Base-by-base conservation (phyloP, 2,329 filamentous ascomycete genomes). In the Pseudocercospora musae region DNA sequence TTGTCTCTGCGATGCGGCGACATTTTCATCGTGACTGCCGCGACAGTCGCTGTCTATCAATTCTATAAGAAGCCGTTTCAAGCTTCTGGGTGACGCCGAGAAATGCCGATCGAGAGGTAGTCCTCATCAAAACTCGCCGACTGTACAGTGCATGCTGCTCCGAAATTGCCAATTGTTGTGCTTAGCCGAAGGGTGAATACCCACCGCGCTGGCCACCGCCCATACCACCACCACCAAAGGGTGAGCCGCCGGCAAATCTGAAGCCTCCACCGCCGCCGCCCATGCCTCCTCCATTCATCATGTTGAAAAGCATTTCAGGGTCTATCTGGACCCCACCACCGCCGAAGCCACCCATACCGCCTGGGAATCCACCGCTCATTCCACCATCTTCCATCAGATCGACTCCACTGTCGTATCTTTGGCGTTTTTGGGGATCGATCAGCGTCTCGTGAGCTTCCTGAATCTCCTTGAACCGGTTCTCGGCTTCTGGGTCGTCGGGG, bases 391-490 rank as follows among this genome's bases (percentile, higher is more conserved):
- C 94, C 62, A 95, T 84, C 29, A 97, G 85, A 75, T 99, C 94
- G 62, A 95, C 91, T 40, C 95, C 95, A 69, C 89, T 95, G 75
- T 99, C 94, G 74, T 96, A 99, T 58, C 90, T 84, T 68, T 90
- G 89, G 69, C 91, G 89, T 81, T 96, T 98, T 89, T 96, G 88
- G 80, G 92, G 83, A 78, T 99, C 95, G 74, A 91, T 96, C 78
- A 99, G 81, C 55, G 89, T 96, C 80, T 99, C 95, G 76, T 99
- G 96, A 44, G 94, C 94, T 81, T 99, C 95, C 72, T 92, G 91
- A 75, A 97, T 90, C 75, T 99, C 95, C 85, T 99, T 98, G 85
- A 99, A 99, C 73, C 91, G 88, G 70, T 91, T 89, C 72, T 92
- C 94, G 65, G 95, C 95, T 57, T 87, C 83, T 62, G 87, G 85